Evolutionary conservation across 176 grass and related monocot species (phyloP).

Genomic region (Ensete glaucum): DNA sequence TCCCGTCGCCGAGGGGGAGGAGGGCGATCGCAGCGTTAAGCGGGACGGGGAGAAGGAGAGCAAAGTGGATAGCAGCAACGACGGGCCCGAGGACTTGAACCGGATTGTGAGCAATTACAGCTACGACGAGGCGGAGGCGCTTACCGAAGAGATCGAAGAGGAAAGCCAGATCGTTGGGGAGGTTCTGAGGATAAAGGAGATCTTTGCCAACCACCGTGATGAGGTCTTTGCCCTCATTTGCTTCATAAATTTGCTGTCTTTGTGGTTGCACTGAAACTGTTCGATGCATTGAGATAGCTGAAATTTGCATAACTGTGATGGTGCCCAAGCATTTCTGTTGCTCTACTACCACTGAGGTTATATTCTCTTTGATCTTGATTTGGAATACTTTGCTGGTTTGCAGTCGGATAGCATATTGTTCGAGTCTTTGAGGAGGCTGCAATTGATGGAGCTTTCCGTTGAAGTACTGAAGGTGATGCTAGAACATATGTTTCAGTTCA

Average conservation of each 20-base stretch:
- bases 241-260: not conserved
- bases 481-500: not conserved
- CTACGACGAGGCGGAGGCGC: slow-evolving; percentile 47
- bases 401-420: slow-evolving; percentile 52
- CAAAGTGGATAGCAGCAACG: slow-evolving; percentile 4
- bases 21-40: slow-evolving; percentile 46
- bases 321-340: too few relatives aligned
- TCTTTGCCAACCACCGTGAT: slow-evolving; percentile 37
- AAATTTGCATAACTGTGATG: too few relatives aligned
- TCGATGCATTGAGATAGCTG: too few relatives aligned
- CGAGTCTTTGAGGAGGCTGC: slow-evolving; percentile 44
- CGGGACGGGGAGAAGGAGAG: not conserved
- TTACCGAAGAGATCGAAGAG: slow-evolving; percentile 33
- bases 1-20: slow-evolving; percentile 6
- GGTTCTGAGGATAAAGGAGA: slow-evolving; percentile 41
- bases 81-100: not conserved
- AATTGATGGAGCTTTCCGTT: slow-evolving; percentile 44
- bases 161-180: slow-evolving; percentile 29
- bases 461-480: slow-evolving; percentile 42
- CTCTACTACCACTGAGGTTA: too few relatives aligned
- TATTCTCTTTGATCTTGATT: not conserved
- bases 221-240: slow-evolving; percentile 18
- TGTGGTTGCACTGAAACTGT: too few relatives aligned
- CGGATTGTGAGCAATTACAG: slow-evolving; percentile 40
- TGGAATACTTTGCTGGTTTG: not conserved